These are phyloP conservation scores for Ustilago cynodontis DNA, from an alignment of 1,284 basidiomycete species.

Conservation along the genomic window DNA sequence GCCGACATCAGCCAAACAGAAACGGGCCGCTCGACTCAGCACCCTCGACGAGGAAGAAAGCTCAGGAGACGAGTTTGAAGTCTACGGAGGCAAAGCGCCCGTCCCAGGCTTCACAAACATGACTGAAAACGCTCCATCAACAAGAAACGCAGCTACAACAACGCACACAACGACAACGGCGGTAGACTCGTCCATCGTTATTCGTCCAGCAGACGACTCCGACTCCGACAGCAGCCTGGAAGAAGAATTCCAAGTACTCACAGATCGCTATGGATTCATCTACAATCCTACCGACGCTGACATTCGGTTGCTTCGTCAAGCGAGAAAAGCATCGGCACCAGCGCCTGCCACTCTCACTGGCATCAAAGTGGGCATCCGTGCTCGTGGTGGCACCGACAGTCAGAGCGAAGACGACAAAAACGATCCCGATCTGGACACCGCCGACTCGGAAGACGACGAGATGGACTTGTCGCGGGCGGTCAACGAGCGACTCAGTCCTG, in stretches of 20 bases:
- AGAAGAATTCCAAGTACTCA: conserved; percentile 76
- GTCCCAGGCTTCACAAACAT: conserved; percentile 46
- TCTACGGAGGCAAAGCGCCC: conserved; percentile 69
- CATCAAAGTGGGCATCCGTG: conserved; percentile 77
- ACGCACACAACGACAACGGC: background rate
- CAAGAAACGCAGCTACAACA: background rate
- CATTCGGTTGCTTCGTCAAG: conserved; percentile 80
- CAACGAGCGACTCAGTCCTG: conserved; percentile 12
- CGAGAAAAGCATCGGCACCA: conserved; percentile 79
- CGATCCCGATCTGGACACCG: conserved; percentile 36
- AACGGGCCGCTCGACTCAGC: conserved; percentile 34
- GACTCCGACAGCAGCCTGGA: conserved; percentile 41
- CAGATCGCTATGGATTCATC: conserved; percentile 96
- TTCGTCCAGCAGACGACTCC: conserved; percentile 31
- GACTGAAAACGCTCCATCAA: conserved; percentile 10
- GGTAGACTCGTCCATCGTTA: conserved; percentile 43
- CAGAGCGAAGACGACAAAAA: conserved; percentile 55
- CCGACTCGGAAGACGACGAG: conserved; percentile 47
- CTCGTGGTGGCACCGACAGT: conserved; percentile 60
- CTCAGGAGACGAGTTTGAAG: conserved; percentile 66
- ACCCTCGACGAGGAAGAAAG: conserved; percentile 60
- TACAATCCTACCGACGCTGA: conserved; percentile 83
- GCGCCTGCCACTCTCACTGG: conserved; percentile 87
- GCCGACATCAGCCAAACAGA: conserved; percentile 19
- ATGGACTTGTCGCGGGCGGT: conserved; percentile 66